These are phyloP conservation scores for Conticribra weissflogii DNA, from an alignment of 108 stramenopile genomes.

Conservation along the genomic window DNA sequence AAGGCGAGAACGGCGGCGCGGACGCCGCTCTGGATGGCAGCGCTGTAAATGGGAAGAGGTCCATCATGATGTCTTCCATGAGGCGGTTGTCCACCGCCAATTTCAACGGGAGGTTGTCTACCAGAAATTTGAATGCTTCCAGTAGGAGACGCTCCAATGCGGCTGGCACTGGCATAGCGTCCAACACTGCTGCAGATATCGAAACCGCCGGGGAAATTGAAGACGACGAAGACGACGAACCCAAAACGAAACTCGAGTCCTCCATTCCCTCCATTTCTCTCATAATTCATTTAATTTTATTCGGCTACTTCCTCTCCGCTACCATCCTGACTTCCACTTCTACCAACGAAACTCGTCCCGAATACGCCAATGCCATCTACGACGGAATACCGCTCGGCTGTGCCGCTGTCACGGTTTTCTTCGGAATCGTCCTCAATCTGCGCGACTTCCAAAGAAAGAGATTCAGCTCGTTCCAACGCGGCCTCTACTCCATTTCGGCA, in stretches of 20 bases:
- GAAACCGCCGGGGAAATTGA: neutral
- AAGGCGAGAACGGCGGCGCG: constrained; percentile 4
- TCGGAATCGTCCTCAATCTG: constrained; percentile 42
- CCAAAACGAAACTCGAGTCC: constrained; percentile 27
- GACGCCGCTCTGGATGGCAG: too few relatives aligned
- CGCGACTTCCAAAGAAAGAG: constrained; percentile 48
- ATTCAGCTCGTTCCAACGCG: constrained; percentile 43
- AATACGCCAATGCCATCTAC: constrained; percentile 45
- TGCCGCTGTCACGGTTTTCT: constrained; percentile 27
- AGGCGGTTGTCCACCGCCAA: constrained; percentile 18
- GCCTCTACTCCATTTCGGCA: constrained; percentile 43
- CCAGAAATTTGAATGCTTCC: constrained; percentile 10
- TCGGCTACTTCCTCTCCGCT: constrained; percentile 39
- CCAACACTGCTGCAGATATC: neutral
- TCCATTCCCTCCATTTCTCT: constrained; percentile 35
- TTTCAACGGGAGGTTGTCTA: constrained; percentile 37
- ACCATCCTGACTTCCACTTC: constrained; percentile 42
- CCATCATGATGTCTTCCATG: neutral
- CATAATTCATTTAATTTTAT: constrained; percentile 18
- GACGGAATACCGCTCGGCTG: constrained; percentile 47
- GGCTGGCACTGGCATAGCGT: neutral
- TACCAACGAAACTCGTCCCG: constrained; percentile 6
- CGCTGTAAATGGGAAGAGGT: neutral
- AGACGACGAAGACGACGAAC: constrained; percentile 23
- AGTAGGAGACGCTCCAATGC: neutral